Base-by-base conservation (phyloP, 306 rosid species). In the Acacia confusa region DNA sequence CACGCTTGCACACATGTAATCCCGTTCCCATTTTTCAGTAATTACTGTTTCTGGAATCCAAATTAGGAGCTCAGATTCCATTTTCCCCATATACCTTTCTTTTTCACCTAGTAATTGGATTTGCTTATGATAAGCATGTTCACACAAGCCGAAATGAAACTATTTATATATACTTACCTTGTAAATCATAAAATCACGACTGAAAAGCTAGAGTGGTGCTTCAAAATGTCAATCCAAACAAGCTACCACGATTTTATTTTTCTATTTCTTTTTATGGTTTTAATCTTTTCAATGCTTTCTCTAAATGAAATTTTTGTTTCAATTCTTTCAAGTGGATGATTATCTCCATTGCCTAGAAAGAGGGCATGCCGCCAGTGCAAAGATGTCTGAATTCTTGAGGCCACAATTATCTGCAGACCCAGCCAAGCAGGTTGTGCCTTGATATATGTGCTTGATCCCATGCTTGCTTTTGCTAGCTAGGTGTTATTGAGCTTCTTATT, bases 301-400 rank as follows among this genome's bases (percentile, higher is more conserved):
- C 87, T 90, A 19, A 83, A 38, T 82, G 41, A 69, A 60, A 53
- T 66, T 83, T 19, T 77, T 84, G 75, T 44, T 78, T 79, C 41
- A 72, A 79, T 83, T 79, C 76, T 36, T 77, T 83, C 32, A 68
- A 95, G 99, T 89, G 91, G 93, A 87, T 25, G 93, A 92, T 74
- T 93, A 95, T 91, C 85, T 92, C 82, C 94, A 79, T 79, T 90
- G 99, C 82, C 92, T 95, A 72, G 97, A 95, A 63, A 88, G 97
- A 78, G 99, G 98, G 67, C 90, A 90, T 20, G 98, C 99, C 16
- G 88, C 95, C 4, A 82, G 84, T 83, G 86, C 83, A 34, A 90
- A 84, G 85, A 78, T 95, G 90, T 95, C 98, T 71, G 88, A 81
- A 77, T 89, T 92, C 81, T 89, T 95, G 75, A 88, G 97, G 57